Base-by-base conservation (phyloP, 73 alveolate genomes). In the Paramecium sonneborni region DNA sequence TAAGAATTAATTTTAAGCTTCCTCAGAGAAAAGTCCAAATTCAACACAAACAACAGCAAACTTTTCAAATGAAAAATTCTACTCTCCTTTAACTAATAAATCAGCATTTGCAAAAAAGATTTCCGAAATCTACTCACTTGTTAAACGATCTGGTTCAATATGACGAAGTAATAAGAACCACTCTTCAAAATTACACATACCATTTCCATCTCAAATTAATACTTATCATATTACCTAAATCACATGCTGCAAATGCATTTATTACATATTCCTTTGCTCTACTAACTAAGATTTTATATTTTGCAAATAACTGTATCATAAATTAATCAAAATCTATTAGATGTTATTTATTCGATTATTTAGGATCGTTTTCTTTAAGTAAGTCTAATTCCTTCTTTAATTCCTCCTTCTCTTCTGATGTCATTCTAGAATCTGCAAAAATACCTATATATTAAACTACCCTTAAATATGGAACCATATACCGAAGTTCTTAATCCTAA, bases 1-100 rank as follows among this genome's bases (percentile, higher is more conserved):
- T 88, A 88, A 88, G 52, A 88, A 88, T 44, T 69, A 41, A 88
- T 88, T 82, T 48, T 88, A 48, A 43, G 86, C 44, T 24, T 88
- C 94, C 38, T 88, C 94, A 12, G 94, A 68, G 43, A 88, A 88
- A 38, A 88, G 18, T 24, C 56, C 56, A 43, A 56, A 88, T n/a
- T 88, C 94, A n/a, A 88, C 94, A 20, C 94, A 88, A 24, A 88
- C 84, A n/a, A 88, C 94, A 12, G 94, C 94, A 70, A 88, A 88
- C 43, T 88, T 88, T 69, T 88, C 94, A 43, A 88, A 88, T n/a
- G 85, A 43, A 37, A 88, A 57, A 18, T 88, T 88, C 32, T 69
- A 67, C 23, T 88, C 94, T 12, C 91, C 82, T 24, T 88, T 82
- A 18, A 88, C 84, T 9, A 88, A 3, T 21, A 76, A 32, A 44